phyloP scores from a whole-genome alignment of 805 yeast genomes.

The Hanseniaspora valbyensis region DNA sequence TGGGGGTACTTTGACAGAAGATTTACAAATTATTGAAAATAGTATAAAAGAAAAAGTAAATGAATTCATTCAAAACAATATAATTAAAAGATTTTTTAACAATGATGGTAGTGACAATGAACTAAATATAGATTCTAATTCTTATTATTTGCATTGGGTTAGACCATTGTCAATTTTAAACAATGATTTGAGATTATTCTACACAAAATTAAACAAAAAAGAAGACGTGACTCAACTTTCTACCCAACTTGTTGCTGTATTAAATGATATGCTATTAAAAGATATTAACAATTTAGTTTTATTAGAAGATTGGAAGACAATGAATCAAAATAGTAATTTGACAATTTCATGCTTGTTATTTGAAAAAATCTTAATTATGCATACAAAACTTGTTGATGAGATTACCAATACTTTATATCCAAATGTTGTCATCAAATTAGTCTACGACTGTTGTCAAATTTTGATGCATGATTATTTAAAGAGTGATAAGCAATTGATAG shows the following conservation, averaged over 20 bases:
- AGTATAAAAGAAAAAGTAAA: neutral
- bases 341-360: constrained; percentile 4
- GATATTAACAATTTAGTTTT: neutral
- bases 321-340: neutral
- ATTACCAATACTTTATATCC: neutral
- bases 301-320: constrained; percentile 7
- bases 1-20: neutral
- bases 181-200: neutral
- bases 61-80: neutral
- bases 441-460: neutral
- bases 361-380: constrained; percentile 2
- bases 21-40: neutral
- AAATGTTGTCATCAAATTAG: neutral
- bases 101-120: neutral
- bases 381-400: neutral
- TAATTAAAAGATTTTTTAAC: neutral
- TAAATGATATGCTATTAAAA: constrained; percentile 7
- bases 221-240: neutral
- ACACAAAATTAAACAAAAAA: neutral
- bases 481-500: neutral
- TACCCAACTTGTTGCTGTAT: neutral
- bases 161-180: neutral
- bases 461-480: neutral
- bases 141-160: constrained; percentile 9
- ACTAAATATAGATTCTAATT: neutral